phyloP scores from a whole-genome alignment of 345 rosid genomes.

The Abelmoschus esculentus region DNA sequence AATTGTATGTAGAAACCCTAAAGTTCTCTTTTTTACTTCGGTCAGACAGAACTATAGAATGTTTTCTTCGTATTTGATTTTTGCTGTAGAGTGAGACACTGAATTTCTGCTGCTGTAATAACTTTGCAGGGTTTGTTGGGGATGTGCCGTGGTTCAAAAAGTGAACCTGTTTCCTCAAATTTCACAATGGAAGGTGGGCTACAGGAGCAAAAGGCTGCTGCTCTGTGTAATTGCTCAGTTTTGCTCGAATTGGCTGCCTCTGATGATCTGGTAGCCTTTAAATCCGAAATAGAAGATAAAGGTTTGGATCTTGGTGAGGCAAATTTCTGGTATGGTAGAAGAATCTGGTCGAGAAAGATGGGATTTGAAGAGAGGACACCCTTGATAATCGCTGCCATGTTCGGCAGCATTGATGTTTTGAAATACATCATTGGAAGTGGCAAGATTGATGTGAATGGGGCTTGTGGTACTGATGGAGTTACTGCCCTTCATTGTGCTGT shows the following conservation, averaged over 20 bases:
- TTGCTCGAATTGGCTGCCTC: conserved; percentile 77
- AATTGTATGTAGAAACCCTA: too few relatives aligned
- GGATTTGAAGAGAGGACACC: conserved; percentile 81
- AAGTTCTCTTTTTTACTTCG: neutral
- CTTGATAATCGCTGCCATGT: conserved; percentile 75
- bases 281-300: conserved; percentile 38
- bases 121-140: conserved; percentile 40
- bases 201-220: conserved; percentile 22
- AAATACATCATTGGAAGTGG: conserved; percentile 53
- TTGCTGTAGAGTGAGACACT: conserved; percentile 1
- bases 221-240: conserved; percentile 25
- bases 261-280: conserved; percentile 51
- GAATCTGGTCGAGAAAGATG: conserved; percentile 72
- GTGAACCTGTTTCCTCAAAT: conserved; percentile 26
- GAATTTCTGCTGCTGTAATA: conserved; percentile 1
- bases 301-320: conserved; percentile 41
- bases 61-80: conserved; percentile 1
- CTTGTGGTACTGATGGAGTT: conserved; percentile 62
- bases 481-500: conserved; percentile 93
- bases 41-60: neutral
- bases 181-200: conserved; percentile 40
- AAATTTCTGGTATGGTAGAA: conserved; percentile 67
- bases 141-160: conserved; percentile 48
- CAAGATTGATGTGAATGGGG: conserved; percentile 49
- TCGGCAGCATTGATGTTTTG: conserved; percentile 52